Evolutionary conservation across 129 eudicot genomes (phyloP).

Genomic region (Rutidosis leptorrhynchoides): DNA sequence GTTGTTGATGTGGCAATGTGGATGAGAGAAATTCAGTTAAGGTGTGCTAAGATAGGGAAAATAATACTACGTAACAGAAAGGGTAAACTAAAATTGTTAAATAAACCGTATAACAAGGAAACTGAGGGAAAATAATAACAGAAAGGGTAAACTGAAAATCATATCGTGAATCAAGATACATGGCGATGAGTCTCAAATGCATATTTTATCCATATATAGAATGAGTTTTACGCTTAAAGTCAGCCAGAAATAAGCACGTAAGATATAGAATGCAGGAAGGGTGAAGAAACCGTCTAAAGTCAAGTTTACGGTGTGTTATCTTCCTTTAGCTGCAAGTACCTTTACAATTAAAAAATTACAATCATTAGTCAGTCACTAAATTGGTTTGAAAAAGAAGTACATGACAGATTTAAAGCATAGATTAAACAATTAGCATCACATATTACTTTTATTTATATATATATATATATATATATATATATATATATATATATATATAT

Average conservation of each 20-base stretch:
- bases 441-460: too few species aligned
- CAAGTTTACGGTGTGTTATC: background rate
- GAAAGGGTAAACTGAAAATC: background rate
- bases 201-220: background rate
- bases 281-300: background rate
- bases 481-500: too few species aligned
- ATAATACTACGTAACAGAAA: too few species aligned
- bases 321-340: background rate
- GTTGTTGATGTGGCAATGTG: too few species aligned
- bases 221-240: too few species aligned
- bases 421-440: slow-evolving; percentile 4
- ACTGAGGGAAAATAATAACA: background rate
- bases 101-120: slow-evolving; percentile 2
- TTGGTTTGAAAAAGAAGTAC: too few species aligned
- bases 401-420: too few species aligned
- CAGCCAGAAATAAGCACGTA: background rate
- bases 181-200: background rate
- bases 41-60: too few species aligned
- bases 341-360: background rate
- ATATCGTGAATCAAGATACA: background rate
- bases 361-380: too few species aligned
- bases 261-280: too few species aligned
- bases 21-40: too few species aligned
- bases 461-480: too few species aligned
- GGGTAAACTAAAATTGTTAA: background rate